Evolutionary conservation across 352 stramenopile species (phyloP).

Genomic region (Pythium angustatum): DNA sequence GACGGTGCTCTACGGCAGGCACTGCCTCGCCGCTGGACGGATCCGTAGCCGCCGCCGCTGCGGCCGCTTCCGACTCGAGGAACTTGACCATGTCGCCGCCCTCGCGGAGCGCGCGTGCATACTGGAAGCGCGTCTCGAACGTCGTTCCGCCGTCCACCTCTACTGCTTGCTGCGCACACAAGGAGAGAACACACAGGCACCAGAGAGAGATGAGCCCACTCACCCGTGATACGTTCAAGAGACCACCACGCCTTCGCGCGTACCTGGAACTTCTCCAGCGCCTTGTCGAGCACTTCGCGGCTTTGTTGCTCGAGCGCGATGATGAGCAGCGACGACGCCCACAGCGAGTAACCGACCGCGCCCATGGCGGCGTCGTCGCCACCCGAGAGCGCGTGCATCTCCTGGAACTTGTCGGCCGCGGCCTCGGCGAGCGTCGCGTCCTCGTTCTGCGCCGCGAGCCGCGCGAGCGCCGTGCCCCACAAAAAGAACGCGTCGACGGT

Average conservation of each 20-base stretch:
- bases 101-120: slow-evolving; percentile 72
- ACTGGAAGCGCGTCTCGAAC: slow-evolving; percentile 83
- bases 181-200: no score
- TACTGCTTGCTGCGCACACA: slow-evolving; percentile 46
- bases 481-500: slow-evolving; percentile 78
- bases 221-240: no score
- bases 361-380: slow-evolving; percentile 64
- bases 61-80: slow-evolving; percentile 31
- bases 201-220: background rate
- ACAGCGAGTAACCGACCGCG: slow-evolving; percentile 76
- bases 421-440: slow-evolving; percentile 71
- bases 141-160: slow-evolving; percentile 80
- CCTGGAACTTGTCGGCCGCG: slow-evolving; percentile 80
- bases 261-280: slow-evolving; percentile 63
- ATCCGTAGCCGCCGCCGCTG: background rate
- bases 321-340: slow-evolving; percentile 74
- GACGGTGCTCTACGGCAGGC: slow-evolving; percentile 12
- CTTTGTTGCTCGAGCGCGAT: slow-evolving; percentile 72
- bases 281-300: slow-evolving; percentile 53
- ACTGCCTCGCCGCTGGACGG: background rate
- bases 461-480: slow-evolving; percentile 75
- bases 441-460: slow-evolving; percentile 73
- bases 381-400: slow-evolving; percentile 58
- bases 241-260: no score
- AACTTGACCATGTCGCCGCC: slow-evolving; percentile 70